A percentile compares a stretch with the other conserved stretches of the same genome.
Evolutionary conservation across 2,329 filamentous ascomycete genomes (phyloP).

Genomic region (Colletotrichum sidae): DNA sequence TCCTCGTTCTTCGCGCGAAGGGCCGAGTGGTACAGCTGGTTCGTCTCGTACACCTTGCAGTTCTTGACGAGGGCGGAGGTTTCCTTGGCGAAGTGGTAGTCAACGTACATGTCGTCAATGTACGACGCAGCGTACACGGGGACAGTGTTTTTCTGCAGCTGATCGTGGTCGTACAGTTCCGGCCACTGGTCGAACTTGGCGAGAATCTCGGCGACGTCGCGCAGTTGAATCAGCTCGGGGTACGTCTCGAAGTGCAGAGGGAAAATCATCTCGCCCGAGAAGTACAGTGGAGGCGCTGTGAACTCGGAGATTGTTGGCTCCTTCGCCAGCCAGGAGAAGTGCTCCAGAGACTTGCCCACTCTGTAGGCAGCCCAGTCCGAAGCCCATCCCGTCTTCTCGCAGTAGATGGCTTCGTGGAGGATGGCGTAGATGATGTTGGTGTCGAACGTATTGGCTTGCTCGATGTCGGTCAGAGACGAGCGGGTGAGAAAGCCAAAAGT

Average conservation of each 20-base stretch:
- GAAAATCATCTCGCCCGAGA: slow-evolving; percentile 94
- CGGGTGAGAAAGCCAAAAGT: slow-evolving; percentile 81
- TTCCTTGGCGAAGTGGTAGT: slow-evolving; percentile 77
- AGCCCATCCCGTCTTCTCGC: slow-evolving; percentile 70
- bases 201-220: slow-evolving; percentile 76
- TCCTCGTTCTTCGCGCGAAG: slow-evolving; percentile 79
- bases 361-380: slow-evolving; percentile 82
- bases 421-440: slow-evolving; percentile 85
- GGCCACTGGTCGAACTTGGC: slow-evolving; percentile 79
- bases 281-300: slow-evolving; percentile 70
- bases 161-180: slow-evolving; percentile 78
- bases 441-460: slow-evolving; percentile 77
- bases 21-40: slow-evolving; percentile 88
- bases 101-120: slow-evolving; percentile 92
- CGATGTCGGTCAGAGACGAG: slow-evolving; percentile 76
- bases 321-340: slow-evolving; percentile 64
- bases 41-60: slow-evolving; percentile 86
- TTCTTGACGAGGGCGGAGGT: slow-evolving; percentile 81
- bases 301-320: slow-evolving; percentile 41
- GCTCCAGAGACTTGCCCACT: slow-evolving; percentile 61
- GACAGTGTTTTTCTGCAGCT: slow-evolving; percentile 81
- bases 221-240: slow-evolving; percentile 77
- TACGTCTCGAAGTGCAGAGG: slow-evolving; percentile 87
- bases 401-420: slow-evolving; percentile 90
- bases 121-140: slow-evolving; percentile 89